Conservation (phyloP, 352 stramenopile genomes). For the Elongisporangium senticosum region DNA sequence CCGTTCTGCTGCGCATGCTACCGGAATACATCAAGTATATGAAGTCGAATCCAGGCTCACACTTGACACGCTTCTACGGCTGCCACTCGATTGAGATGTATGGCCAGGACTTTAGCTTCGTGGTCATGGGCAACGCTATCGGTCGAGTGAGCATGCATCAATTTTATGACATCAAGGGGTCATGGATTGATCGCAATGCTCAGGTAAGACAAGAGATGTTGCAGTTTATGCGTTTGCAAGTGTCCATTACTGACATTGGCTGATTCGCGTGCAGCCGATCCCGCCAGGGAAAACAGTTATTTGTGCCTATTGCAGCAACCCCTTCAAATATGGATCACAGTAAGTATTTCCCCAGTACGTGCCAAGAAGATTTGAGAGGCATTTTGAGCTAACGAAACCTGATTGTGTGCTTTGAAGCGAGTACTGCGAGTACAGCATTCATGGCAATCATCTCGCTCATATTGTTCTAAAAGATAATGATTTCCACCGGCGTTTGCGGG, state of each 20-base stretch:
- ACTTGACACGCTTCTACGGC: slow-evolving; percentile 87
- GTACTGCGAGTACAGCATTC: slow-evolving; percentile 72
- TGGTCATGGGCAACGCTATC: slow-evolving; percentile 90
- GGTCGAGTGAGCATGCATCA: slow-evolving; percentile 79
- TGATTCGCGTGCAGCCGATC: slow-evolving; percentile 33
- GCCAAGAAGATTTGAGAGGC: background rate
- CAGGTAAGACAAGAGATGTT: slow-evolving; percentile 25
- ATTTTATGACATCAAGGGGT: slow-evolving; percentile 90
- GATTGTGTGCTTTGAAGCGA: slow-evolving; percentile 20
- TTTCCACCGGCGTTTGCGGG: slow-evolving; percentile 77
- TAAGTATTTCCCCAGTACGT: slow-evolving; percentile 6
- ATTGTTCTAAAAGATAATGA: slow-evolving; percentile 85
- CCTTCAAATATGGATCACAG: slow-evolving; percentile 67
- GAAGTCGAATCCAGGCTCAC: slow-evolving; percentile 65
- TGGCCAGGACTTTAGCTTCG: slow-evolving; percentile 81
- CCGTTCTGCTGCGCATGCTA: slow-evolving; percentile 77
- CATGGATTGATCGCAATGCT: slow-evolving; percentile 82
- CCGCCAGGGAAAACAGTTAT: slow-evolving; percentile 78
- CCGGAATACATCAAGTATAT: slow-evolving; percentile 80
- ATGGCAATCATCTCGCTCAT: slow-evolving; percentile 70
- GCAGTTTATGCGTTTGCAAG: background rate
- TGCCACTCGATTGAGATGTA: slow-evolving; percentile 90
- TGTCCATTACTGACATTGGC: background rate
- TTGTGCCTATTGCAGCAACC: slow-evolving; percentile 81
- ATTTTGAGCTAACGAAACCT: slow-evolving; percentile 2